Percentiles rank a stretch among this genome's conserved stretches.
These are phyloP conservation scores for Lactarius deliciosus DNA, from an alignment of 768 basidiomycete genomes.

Conservation along the genomic window DNA sequence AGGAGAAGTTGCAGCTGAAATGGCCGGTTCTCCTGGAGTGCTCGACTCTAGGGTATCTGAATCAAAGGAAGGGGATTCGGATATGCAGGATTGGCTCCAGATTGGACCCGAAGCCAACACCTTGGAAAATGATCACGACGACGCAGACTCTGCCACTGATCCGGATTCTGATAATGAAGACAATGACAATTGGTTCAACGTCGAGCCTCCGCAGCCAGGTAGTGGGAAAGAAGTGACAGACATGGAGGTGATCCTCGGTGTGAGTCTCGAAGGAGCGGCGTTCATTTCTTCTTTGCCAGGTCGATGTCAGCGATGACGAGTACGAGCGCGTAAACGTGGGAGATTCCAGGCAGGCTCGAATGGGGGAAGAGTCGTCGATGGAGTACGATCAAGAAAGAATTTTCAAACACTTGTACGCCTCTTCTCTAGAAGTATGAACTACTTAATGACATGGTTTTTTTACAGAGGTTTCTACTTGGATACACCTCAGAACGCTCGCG, in stretches of 20 bases:
- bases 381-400: conserved; percentile 79
- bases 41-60: conserved; percentile 1
- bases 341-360: conserved; percentile 33
- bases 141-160: conserved; percentile 54
- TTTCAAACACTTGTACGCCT: conserved; percentile 76
- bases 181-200: conserved; percentile 47
- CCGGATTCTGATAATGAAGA: conserved; percentile 66
- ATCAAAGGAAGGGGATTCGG: conserved; percentile 39
- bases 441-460: conserved; percentile 7
- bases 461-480: conserved; percentile 87
- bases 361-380: conserved; percentile 75
- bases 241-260: conserved; percentile 16
- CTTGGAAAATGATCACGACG: conserved; percentile 36
- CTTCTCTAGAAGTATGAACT: neutral
- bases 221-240: conserved; percentile 14
- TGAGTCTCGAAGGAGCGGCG: neutral
- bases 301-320: conserved; percentile 15
- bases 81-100: conserved; percentile 28
- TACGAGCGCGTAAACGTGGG: neutral
- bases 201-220: conserved; percentile 19
- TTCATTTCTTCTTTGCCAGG: conserved; percentile 9
- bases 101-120: conserved; percentile 36
- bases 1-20: neutral
- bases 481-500: conserved; percentile 66
- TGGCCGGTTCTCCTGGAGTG: neutral